phyloP scores from a whole-genome alignment of 192 early-diverging fungal genomes.

The Coemansia sp. region DNA sequence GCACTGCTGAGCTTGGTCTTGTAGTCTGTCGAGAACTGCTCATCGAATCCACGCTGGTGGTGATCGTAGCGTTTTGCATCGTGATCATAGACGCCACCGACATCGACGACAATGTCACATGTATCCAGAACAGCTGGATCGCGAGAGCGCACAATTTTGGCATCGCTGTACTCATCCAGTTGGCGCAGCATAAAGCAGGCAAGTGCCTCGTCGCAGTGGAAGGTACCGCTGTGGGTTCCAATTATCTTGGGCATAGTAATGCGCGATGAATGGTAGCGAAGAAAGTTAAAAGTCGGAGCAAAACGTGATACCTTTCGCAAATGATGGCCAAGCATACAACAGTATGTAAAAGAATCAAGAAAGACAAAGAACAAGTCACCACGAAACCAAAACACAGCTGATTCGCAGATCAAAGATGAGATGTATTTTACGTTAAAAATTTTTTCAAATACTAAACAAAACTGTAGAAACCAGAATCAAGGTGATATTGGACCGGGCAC shows the following conservation, averaged over 20 bases:
- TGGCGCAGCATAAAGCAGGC: constrained; percentile 84
- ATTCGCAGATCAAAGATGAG: background rate
- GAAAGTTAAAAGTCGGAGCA: background rate
- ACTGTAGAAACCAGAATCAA: background rate
- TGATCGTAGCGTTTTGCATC: constrained; percentile 77
- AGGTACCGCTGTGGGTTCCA: constrained; percentile 84
- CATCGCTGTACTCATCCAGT: constrained; percentile 60
- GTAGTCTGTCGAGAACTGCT: constrained; percentile 77
- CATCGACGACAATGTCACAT: constrained; percentile 90
- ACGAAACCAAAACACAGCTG: background rate
- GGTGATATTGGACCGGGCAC: constrained; percentile 11
- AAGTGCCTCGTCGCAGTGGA: constrained; percentile 88
- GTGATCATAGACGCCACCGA: constrained; percentile 89
- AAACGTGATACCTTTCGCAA: background rate
- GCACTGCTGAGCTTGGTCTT: constrained; percentile 90
- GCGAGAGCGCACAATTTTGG: constrained; percentile 77
- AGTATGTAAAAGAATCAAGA: background rate
- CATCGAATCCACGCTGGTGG: constrained; percentile 91
- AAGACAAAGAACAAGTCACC: background rate
- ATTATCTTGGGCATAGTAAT: constrained; percentile 60
- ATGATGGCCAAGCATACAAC: background rate
- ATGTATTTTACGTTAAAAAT: background rate
- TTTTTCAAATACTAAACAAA: background rate
- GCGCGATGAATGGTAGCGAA: constrained; percentile 1
- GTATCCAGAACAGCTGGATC: constrained; percentile 74